Evolutionary conservation across 2,329 filamentous ascomycete species (phyloP).

Genomic region (Chaetothyriales sp.): DNA sequence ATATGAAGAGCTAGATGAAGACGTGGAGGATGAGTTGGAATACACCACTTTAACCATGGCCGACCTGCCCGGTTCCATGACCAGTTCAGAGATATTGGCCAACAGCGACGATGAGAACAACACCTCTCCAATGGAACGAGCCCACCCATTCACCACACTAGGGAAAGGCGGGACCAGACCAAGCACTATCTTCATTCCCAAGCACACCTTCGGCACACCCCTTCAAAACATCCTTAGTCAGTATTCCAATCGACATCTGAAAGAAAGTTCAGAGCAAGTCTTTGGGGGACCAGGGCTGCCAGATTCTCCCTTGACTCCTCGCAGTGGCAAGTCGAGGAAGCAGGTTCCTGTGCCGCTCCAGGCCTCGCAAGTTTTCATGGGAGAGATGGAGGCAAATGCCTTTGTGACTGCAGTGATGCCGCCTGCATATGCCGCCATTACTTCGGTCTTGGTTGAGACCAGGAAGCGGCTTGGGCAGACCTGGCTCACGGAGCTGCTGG

Average conservation of each 20-base stretch:
- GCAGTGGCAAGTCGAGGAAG: conserved; percentile 31
- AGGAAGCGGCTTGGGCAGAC: conserved; percentile 43
- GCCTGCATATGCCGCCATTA: conserved; percentile 43
- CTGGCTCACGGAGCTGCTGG: conserved; percentile 43
- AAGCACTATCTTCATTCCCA: conserved; percentile 59
- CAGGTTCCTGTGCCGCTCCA: conserved; percentile 44
- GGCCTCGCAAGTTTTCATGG: conserved; percentile 42
- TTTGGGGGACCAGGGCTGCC: conserved; percentile 69
- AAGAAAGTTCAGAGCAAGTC: conserved; percentile 51
- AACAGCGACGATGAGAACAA: conserved; percentile 22
- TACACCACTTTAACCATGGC: conserved; percentile 9
- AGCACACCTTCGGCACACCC: conserved; percentile 52
- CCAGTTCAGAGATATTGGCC: conserved; percentile 9
- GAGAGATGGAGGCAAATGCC: conserved; percentile 44
- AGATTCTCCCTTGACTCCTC: conserved; percentile 52
- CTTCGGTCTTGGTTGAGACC: conserved; percentile 43
- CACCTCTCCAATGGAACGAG: conserved; percentile 30
- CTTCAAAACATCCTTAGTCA: conserved; percentile 53
- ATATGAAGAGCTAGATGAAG: conserved; percentile 29
- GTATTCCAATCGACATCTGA: conserved; percentile 59
- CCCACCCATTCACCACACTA: conserved; percentile 58
- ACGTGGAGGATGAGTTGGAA: conserved; percentile 26
- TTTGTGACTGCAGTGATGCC: conserved; percentile 46
- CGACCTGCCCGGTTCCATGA: background rate
- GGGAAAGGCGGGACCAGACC: conserved; percentile 64